Base-by-base conservation (phyloP, 1,284 basidiomycete species). In the Pascua sp. region DNA sequence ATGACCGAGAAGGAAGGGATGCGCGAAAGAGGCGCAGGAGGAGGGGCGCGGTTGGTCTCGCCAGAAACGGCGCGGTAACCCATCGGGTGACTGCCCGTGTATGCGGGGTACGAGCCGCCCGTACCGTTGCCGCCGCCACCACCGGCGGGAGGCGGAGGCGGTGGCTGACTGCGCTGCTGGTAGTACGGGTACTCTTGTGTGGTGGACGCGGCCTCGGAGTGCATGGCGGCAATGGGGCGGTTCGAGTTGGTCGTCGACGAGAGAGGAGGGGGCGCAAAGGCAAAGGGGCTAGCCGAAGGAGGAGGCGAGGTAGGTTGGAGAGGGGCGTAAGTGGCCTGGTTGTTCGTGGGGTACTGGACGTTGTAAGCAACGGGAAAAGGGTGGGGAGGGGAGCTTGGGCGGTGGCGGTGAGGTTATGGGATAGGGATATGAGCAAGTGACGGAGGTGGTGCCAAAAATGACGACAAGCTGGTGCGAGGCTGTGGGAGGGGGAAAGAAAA, bases 221-320 rank as follows among this genome's bases (percentile, higher is more conserved):
- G 67, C 44, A 68, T 57, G 12, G 63, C 55, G 17, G 68, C 45
- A 10, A 54, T 10, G 36, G 49, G 49, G 51, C 12, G 38, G 50
- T 39, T 39, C 42, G 11, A 17, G 42, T 51, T 51, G 49, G 12
- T 36, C 11, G 7, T 5, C 65, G 63, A 63, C 0, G 65, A 70
- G 12, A 72, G 67, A 8, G 73, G 70, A 13, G 73, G 71, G 17
- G 73, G 71, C 8, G 68, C 70, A 57, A 73, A 75, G 11, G 73
- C 71, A 44, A 75, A 73, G 15, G 73, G 73, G 15, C 70, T 72
- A 9, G 71, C 66, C 1, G 70, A 67, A 4, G 64, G 48, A 32
- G 71, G 64, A 8, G 71, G 67, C 2, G 71, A 70, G 18, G 44
- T 39, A 4, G 57, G 48, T 11, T 45, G 40, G 8, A 40, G 50